Evolutionary conservation across 192 early-diverging fungal genomes (phyloP), one percentile per base, ranked within the genome.

Genomic region (Podila verticillata): DNA sequence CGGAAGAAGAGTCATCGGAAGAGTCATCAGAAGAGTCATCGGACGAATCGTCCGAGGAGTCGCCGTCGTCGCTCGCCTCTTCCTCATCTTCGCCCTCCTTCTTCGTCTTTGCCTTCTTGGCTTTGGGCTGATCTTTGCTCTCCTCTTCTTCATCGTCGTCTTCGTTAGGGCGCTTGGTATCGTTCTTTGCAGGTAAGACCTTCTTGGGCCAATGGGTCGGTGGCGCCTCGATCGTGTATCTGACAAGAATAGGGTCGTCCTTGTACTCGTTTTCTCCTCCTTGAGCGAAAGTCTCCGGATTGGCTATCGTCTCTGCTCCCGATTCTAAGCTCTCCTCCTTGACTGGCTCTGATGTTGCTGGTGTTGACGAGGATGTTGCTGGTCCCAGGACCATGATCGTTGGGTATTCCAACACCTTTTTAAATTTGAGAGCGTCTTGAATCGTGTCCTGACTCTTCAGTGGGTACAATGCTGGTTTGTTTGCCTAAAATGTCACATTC

Each of bases 401-500:
- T 0, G 87, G 87, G 58, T 83, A 88, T 62, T 88, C 87, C 22
- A 86, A 26, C 10, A 88, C 81, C 8, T 83, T 86, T 54, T 88
- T 84, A 61, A 84, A 82, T 31, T 70, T 72, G 8, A 88, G 75
- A 64, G 83, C 81, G 0, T 83, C 84, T 57, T 73, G 83, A 28
- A 88, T 66, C 12, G 81, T 81, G 64, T 84, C 71, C 1, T 24
- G 26, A 10, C 62, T 66, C 31, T 68, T 73, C 28, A 88, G 66
- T 22, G 62, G 83, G 71, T 81, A 85, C 19, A 86, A 70, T 19
- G 79, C 82, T 4, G 87, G 87, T 47, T 83, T 65, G 56, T 88
- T 88, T 5, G 87, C 84, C 56, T 51, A 75, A 54, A 13, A 64
- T 61, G n/a, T 4, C 39, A 44, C 12, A 15, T 71, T 60, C 36